Percentiles rank a stretch among this genome's conserved stretches.
Conservation (phyloP, 1,284 basidiomycete genomes). For the Phylloporus sp. region DNA sequence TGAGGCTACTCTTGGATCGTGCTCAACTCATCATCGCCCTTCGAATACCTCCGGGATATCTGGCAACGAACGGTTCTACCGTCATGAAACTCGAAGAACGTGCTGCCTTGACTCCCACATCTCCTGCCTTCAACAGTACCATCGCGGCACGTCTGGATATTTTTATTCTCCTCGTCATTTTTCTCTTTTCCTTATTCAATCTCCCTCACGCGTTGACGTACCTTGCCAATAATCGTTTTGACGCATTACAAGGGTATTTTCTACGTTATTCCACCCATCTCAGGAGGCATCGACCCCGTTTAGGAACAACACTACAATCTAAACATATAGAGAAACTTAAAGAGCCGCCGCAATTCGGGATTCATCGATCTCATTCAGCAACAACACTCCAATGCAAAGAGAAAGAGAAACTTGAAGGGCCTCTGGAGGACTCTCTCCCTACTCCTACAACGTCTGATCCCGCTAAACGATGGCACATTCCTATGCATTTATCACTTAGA, state of each 20-base stretch:
- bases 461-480: conserved; percentile 44
- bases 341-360: no score
- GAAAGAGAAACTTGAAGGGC: no score
- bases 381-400: conserved; percentile 24
- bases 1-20: no score
- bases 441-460: conserved; percentile 10
- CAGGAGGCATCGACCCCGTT: conserved; percentile 6
- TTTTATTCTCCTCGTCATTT: conserved; percentile 46
- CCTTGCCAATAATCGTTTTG: conserved; percentile 45
- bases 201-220: conserved; percentile 55
- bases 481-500: conserved; percentile 45
- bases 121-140: no score
- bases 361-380: conserved; percentile 2
- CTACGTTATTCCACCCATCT: conserved; percentile 32
- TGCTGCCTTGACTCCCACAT: no score
- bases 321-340: conserved; percentile 31
- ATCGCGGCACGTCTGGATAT: conserved; percentile 37
- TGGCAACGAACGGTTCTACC: no score
- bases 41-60: no score
- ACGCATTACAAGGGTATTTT: conserved; percentile 52
- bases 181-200: conserved; percentile 44
- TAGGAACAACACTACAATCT: conserved; percentile 24
- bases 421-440: conserved; percentile 22
- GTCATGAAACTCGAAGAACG: no score
- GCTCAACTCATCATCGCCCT: no score